Conservation (phyloP, 2,329 filamentous ascomycete species). For the Verticillium albo-atrum region DNA sequence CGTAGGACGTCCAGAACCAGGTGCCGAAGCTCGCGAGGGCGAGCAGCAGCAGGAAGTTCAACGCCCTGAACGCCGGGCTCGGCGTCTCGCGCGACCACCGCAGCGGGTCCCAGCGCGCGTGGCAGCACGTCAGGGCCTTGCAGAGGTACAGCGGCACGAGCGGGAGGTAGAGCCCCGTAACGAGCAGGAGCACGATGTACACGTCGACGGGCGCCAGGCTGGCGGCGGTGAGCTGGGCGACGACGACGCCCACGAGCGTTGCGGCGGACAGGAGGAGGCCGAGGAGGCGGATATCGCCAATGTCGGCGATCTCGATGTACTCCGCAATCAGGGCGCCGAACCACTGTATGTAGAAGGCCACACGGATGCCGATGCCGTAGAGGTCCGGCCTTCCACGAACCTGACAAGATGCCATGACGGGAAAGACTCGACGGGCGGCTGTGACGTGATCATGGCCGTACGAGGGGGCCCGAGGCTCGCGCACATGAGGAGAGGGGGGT, state of each 20-base stretch:
- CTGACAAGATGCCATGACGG: conserved; percentile 19
- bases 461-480: neutral
- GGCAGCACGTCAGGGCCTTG: conserved; percentile 24
- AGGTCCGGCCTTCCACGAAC: conserved; percentile 21
- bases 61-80: conserved; percentile 18
- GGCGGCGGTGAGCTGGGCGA: conserved; percentile 16
- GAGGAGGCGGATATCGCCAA: conserved; percentile 23
- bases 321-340: conserved; percentile 24
- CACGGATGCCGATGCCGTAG: conserved; percentile 29
- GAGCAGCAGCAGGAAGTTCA: conserved; percentile 19
- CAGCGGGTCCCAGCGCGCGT: conserved; percentile 23
- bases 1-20: conserved; percentile 24
- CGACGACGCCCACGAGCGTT: conserved; percentile 19
- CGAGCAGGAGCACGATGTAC: conserved; percentile 25
- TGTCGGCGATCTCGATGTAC: conserved; percentile 21
- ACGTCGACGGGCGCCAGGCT: conserved; percentile 23
- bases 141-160: conserved; percentile 27
- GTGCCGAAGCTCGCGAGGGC: conserved; percentile 21
- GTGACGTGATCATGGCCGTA: neutral
- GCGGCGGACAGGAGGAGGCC: conserved; percentile 24
- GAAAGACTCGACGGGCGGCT: neutral
- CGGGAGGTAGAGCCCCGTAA: conserved; percentile 24
- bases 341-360: conserved; percentile 31
- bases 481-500: neutral
- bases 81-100: conserved; percentile 19